A percentile compares a stretch with the other conserved stretches of the same genome.
Conservation (phyloP, 495 filamentous ascomycete genomes). For the Tuber magnatum region DNA sequence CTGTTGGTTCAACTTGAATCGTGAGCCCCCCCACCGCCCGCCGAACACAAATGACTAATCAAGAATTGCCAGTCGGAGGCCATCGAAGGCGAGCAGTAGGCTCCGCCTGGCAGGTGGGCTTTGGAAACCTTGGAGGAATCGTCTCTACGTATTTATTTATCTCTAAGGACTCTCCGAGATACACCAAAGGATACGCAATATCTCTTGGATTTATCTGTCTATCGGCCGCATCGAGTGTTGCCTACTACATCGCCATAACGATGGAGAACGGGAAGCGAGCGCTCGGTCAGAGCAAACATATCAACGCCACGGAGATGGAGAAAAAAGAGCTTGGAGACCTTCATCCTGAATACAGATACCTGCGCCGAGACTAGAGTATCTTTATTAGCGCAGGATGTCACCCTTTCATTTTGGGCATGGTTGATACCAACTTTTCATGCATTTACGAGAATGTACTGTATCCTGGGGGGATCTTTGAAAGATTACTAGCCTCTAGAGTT, state of each 20-base stretch:
- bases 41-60: background rate
- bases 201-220: constrained; percentile 67
- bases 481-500: background rate
- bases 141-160: constrained; percentile 81
- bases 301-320: constrained; percentile 58
- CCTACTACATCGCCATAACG: constrained; percentile 56
- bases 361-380: constrained; percentile 44
- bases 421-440: background rate
- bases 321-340: constrained; percentile 64
- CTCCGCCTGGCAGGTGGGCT: constrained; percentile 80
- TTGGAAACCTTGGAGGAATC: constrained; percentile 89
- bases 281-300: constrained; percentile 47
- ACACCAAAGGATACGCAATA: constrained; percentile 69
- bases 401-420: background rate
- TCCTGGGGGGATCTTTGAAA: background rate
- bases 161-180: constrained; percentile 59
- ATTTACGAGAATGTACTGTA: background rate
- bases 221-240: constrained; percentile 52
- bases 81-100: constrained; percentile 79
- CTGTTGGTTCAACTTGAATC: constrained; percentile 91
- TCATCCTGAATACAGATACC: constrained; percentile 43
- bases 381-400: background rate
- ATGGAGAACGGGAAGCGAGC: constrained; percentile 62
- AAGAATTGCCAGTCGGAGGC: constrained; percentile 58
- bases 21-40: background rate